Conservation (phyloP, 129 eudicot genomes). For the Erigeron canadensis region DNA sequence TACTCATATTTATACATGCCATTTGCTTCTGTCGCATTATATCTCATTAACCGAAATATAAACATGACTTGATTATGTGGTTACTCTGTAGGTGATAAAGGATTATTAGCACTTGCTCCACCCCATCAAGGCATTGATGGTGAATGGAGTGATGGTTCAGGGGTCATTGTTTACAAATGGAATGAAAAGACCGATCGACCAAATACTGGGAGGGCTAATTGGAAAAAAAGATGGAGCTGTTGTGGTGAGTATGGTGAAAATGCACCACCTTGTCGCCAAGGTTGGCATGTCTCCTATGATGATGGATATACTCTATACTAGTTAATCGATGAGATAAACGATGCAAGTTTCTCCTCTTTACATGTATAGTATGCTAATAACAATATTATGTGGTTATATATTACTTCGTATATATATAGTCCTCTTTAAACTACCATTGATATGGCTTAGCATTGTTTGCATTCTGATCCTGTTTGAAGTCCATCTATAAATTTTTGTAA, state of each 20-base stretch:
- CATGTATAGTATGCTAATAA: neutral
- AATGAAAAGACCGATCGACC: conserved; percentile 63
- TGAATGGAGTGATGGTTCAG: conserved; percentile 71
- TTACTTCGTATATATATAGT: conserved; percentile 14
- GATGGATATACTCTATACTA: conserved; percentile 69
- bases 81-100: conserved; percentile 57
- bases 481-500: neutral
- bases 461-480: neutral
- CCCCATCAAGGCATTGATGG: conserved; percentile 86
- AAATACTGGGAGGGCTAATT: conserved; percentile 63
- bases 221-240: conserved; percentile 91
- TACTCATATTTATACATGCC: neutral
- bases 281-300: conserved; percentile 85
- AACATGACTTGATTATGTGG: neutral
- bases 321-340: neutral
- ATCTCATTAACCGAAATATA: neutral
- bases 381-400: too few relatives aligned
- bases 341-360: neutral
- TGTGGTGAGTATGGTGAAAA: conserved; percentile 66
- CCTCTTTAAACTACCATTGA: neutral
- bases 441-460: conserved; percentile 9
- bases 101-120: conserved; percentile 64
- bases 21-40: neutral
- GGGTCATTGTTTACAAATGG: conserved; percentile 76
- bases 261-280: conserved; percentile 67